phyloP scores from a whole-genome alignment of 805 yeast species.

The Ogataea pini region DNA sequence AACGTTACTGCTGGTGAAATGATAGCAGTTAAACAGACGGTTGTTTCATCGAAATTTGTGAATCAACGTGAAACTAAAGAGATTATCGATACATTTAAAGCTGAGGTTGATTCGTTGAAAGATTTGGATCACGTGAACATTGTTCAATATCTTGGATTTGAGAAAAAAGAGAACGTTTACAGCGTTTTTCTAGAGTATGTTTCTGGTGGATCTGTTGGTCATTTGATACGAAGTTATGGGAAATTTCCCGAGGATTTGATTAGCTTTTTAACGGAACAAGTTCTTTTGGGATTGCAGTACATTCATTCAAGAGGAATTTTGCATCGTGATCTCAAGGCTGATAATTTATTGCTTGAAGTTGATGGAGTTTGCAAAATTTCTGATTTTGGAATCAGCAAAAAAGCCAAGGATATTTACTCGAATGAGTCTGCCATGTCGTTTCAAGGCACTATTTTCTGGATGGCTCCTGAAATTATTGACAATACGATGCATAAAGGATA shows the following conservation, averaged over 20 bases:
- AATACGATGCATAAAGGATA: conserved; percentile 85
- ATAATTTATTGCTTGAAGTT: conserved; percentile 79
- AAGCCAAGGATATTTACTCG: conserved; percentile 79
- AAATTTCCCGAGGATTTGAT: conserved; percentile 79
- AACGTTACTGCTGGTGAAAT: conserved; percentile 97
- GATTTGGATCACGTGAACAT: conserved; percentile 92
- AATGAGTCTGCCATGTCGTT: conserved; percentile 90
- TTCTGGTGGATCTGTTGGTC: conserved; percentile 96
- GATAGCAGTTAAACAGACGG: conserved; percentile 97
- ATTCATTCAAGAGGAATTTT: conserved; percentile 83
- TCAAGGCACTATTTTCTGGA: conserved; percentile 98
- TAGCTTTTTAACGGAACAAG: conserved; percentile 73
- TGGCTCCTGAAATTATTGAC: conserved; percentile 99
- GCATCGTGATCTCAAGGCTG: conserved; percentile 95
- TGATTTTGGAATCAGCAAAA: conserved; percentile 94
- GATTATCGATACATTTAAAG: conserved; percentile 77
- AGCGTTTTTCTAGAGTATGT: conserved; percentile 92
- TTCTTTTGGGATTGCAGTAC: conserved; percentile 81
- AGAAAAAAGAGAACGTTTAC: conserved; percentile 69
- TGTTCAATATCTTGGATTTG: conserved; percentile 95
- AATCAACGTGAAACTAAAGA: conserved; percentile 51
- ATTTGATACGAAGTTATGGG: conserved; percentile 79
- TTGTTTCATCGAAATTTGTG: conserved; percentile 49
- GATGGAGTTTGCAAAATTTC: conserved; percentile 95
- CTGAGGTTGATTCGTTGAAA: conserved; percentile 92